phyloP scores from a whole-genome alignment of 176 grass and related monocot genomes.

The Avena eriantha region DNA sequence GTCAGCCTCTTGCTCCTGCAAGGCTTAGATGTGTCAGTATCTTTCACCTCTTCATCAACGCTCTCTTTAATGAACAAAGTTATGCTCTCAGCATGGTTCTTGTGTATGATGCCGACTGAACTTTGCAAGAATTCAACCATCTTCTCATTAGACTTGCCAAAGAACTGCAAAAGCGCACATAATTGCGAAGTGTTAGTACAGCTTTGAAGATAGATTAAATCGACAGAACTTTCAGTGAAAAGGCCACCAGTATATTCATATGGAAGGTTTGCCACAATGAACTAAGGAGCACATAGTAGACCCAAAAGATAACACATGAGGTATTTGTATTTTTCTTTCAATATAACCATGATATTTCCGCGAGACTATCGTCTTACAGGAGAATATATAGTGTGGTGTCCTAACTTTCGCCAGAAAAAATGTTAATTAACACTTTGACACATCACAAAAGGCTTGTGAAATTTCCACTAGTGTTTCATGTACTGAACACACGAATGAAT shows the following conservation, averaged over 20 bases:
- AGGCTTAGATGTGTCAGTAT: slow-evolving; percentile 39
- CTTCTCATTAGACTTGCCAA: slow-evolving; percentile 69
- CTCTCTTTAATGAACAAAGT: slow-evolving; percentile 79
- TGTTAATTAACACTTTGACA: background rate
- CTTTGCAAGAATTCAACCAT: slow-evolving; percentile 85
- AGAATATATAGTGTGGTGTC: background rate
- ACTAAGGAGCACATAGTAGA: slow-evolving; percentile 28
- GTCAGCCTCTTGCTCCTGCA: slow-evolving; percentile 62
- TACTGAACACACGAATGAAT: background rate
- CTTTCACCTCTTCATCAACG: slow-evolving; percentile 74
- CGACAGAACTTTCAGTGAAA: background rate
- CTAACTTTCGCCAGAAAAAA: background rate
- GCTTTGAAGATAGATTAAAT: background rate
- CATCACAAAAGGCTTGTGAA: background rate
- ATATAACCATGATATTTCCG: background rate
- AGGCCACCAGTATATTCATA: background rate
- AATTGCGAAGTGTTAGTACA: slow-evolving; percentile 7
- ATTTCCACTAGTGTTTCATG: background rate
- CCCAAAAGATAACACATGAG: background rate
- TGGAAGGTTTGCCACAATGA: background rate
- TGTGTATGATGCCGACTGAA: slow-evolving; percentile 88
- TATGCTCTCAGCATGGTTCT: slow-evolving; percentile 86
- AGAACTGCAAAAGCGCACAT: slow-evolving; percentile 54
- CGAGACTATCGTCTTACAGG: background rate
- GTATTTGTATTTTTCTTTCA: background rate